Evolutionary conservation across 352 stramenopile genomes (phyloP), one percentile per base, ranked within the genome.

Genomic region (Peronosclerospora sorghi): DNA sequence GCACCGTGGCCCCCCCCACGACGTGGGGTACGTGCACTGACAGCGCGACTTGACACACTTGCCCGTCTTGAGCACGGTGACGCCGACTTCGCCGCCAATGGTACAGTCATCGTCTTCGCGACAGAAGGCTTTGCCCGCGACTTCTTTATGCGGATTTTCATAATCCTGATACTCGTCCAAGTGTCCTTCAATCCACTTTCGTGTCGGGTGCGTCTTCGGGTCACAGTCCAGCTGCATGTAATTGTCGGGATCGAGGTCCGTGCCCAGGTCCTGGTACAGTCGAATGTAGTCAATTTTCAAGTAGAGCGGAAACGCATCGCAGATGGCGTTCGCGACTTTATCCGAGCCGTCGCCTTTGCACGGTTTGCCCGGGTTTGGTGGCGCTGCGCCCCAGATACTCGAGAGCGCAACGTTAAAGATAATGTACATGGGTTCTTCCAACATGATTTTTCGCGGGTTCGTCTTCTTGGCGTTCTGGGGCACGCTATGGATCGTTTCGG

Each of bases 361-460:
- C 2, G 41, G 26, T 2, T 45, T 40, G 4, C 48, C 48, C 0
- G 43, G 13, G 17, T 62, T 62, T 1, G 54, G 59, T 32, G 59
- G 59, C 2, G 39, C 41, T 2, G 46, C 21, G 21, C 54, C 56
- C 62, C 62, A 72, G 1, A 80, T 89, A 12, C 68, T 87, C 1
- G 83, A 94, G n/a, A 97, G 67, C 5, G 86, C 86, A 4, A 84
- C 90, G 59, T 97, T 97, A 34, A 97, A 72, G 41, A 97, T 94
- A n/a, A 97, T 41, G 54, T 94, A 96, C 23, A 74, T 83, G 5
- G 89, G 89, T 56, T 97, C 89, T 41, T 88, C 78, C 9, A 92
- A 74, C 59, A 96, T 95, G 43, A 56, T 80, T 65, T 58, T 88
- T 59, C 51, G 67, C 57, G 65, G 77, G 79, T 45, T 83, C 41